Evolutionary conservation across 1,139 yeast genomes (phyloP).

Genomic region (Blastobotrys illinoisensis): DNA sequence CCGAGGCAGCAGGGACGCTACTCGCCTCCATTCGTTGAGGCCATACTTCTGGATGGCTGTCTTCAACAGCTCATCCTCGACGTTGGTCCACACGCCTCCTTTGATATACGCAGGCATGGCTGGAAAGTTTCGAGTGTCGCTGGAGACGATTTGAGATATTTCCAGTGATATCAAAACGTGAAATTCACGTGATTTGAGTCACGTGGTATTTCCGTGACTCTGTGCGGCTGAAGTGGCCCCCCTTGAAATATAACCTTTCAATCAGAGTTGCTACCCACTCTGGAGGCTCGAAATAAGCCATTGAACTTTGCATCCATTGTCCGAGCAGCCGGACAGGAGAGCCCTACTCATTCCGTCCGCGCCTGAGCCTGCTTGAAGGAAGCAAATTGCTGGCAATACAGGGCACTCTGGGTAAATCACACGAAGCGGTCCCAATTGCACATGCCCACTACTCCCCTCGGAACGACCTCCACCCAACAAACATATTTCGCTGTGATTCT

Average conservation of each 20-base stretch:
- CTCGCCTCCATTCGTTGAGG: constrained; percentile 89
- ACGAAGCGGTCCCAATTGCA: neutral
- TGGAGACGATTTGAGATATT: neutral
- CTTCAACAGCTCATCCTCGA: constrained; percentile 82
- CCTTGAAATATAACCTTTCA: too few relatives aligned
- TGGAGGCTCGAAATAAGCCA: too few relatives aligned
- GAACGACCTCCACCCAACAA: neutral
- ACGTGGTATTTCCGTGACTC: too few relatives aligned
- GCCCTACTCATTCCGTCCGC: too few relatives aligned
- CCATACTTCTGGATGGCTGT: constrained; percentile 95
- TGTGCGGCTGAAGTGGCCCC: too few relatives aligned
- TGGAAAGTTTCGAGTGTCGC: neutral
- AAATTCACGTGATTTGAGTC: too few relatives aligned
- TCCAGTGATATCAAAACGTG: too few relatives aligned
- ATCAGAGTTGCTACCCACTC: too few relatives aligned
- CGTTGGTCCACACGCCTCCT: constrained; percentile 88
- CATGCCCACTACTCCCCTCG: neutral
- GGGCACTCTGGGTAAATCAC: too few relatives aligned
- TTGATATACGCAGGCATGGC: constrained; percentile 46
- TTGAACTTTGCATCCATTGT: neutral
- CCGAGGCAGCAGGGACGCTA: constrained; percentile 76
- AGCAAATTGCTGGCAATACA: too few relatives aligned
- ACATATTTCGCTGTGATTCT: neutral
- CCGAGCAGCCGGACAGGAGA: too few relatives aligned
- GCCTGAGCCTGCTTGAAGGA: too few relatives aligned